Evolutionary conservation across 2,329 filamentous ascomycete species (phyloP), one percentile per base, ranked within the genome.

Genomic region (Teratosphaeria epicoccoides): DNA sequence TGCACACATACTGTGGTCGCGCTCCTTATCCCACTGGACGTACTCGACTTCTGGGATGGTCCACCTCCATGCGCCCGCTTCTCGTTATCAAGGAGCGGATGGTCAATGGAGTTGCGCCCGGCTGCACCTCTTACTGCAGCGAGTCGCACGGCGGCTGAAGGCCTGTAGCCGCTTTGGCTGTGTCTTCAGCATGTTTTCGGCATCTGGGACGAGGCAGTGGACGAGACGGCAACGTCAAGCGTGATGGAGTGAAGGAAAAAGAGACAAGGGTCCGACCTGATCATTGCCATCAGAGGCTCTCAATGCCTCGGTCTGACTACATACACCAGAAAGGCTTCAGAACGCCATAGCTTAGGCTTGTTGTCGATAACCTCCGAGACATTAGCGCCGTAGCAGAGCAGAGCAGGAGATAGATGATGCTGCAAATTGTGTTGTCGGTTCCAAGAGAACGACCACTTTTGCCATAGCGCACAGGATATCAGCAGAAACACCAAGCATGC

Each of bases 361-460:
- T 46, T 49, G 48, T 58, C 56, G 52, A 56, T 55, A 52, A 55
- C 52, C 55, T 47, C 23, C 23, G 25, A 54, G 47, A 53, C 48
- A 37, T 49, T 57, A 57, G 56, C 52, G 20, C 48, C 49, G 47
- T 55, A 55, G 55, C 55, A 55, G 53, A 56, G 26, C 52, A 54
- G 52, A 49, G 53, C 50, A 55, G 50, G 53, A 56, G 51, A 52
- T 53, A 49, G 50, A 52, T 48, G 50, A 24, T 46, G 25, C 45
- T 24, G 26, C 33, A 14, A 40, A 46, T 7, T 11, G 43, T 26
- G 29, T 49, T 28, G 50, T 49, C 49, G 44, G 50, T 45, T 54
- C 53, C 43, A 24, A 51, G 52, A 44, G 51, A 51, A 46, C 49
- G 37, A 26, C 37, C 24, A 24, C 23, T 28, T 25, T 46, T 44